Evolutionary conservation across 208 protist genomes (phyloP).

Genomic region (Leishmania martiniquensis): DNA sequence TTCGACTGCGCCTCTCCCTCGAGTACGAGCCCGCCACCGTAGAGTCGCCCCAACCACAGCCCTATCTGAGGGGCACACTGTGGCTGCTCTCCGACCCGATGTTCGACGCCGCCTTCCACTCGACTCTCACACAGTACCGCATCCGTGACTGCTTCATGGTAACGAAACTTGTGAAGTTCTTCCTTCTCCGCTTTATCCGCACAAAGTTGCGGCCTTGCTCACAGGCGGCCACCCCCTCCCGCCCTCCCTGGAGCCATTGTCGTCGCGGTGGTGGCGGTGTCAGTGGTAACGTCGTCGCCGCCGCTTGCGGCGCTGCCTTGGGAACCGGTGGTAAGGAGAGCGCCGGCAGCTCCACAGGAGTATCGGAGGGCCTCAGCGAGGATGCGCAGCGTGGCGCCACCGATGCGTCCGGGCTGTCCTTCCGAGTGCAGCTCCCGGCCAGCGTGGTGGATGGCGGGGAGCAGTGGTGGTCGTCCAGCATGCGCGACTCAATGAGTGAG

Average conservation of each 20-base stretch:
- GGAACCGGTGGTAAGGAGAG: neutral
- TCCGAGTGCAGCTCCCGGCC: conserved; percentile 66
- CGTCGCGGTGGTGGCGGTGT: conserved; percentile 6
- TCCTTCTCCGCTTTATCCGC: conserved; percentile 69
- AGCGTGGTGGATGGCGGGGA: conserved; percentile 69
- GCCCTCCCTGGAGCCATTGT: conserved; percentile 8
- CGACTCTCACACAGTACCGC: conserved; percentile 56
- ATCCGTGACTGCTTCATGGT: conserved; percentile 80
- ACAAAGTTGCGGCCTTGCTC: conserved; percentile 33
- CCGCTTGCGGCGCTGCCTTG: neutral
- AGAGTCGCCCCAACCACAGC: conserved; percentile 57
- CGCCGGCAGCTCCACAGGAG: neutral
- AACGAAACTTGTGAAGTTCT: conserved; percentile 62
- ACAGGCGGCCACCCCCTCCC: neutral
- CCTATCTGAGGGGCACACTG: conserved; percentile 63
- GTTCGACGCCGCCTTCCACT: conserved; percentile 77
- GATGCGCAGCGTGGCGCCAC: conserved; percentile 1
- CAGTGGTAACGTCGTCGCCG: neutral
- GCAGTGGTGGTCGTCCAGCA: conserved; percentile 41
- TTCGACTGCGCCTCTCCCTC: conserved; percentile 58
- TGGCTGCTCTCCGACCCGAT: conserved; percentile 87
- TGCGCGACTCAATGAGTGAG: conserved; percentile 34
- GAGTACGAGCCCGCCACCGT: conserved; percentile 71
- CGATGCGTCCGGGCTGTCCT: conserved; percentile 38
- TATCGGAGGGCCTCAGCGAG: neutral